Percentiles rank a stretch among this genome's conserved stretches.
phyloP scores from a whole-genome alignment of 1,284 basidiomycete genomes.

The Ceratorhiza oryzae-sativae region DNA sequence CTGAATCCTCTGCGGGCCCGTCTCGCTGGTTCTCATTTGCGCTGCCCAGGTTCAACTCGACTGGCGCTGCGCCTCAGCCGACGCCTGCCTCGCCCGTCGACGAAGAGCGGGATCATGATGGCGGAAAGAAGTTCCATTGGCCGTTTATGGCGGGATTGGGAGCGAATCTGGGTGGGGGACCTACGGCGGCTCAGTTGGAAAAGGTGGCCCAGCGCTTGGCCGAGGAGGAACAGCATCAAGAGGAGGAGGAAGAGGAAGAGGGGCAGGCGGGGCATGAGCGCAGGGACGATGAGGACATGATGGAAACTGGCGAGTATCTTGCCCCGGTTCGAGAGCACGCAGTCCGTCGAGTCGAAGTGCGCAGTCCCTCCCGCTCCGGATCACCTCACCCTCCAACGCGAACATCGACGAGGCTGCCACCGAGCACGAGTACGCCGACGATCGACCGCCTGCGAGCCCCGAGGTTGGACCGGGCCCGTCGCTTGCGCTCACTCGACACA shows the following conservation, averaged over 20 bases:
- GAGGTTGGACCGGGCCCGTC: not conserved
- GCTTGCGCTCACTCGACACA: not conserved
- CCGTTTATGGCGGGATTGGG: slow-evolving; percentile 37
- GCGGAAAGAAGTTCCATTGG: slow-evolving; percentile 34
- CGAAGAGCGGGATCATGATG: slow-evolving; percentile 33
- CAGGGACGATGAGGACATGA: not conserved
- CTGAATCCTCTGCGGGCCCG: not conserved
- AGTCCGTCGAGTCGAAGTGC: slow-evolving; percentile 9
- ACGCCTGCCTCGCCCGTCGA: slow-evolving; percentile 20
- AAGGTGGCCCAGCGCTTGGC: slow-evolving; percentile 18
- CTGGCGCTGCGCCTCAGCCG: not conserved
- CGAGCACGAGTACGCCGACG: not conserved
- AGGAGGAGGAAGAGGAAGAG: not conserved
- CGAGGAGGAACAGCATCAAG: not conserved
- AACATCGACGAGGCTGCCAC: not conserved
- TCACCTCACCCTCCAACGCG: not conserved
- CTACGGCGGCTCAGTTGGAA: slow-evolving; percentile 33
- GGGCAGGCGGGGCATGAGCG: too few species aligned
- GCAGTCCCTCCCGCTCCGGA: slow-evolving; percentile 7
- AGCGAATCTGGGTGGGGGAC: slow-evolving; percentile 18
- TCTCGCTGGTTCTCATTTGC: slow-evolving; percentile 32
- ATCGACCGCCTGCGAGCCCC: not conserved
- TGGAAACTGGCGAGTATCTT: not conserved
- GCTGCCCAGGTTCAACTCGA: slow-evolving; percentile 5
- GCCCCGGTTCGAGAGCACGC: not conserved